A percentile compares a stretch with the other conserved stretches of the same genome.
Evolutionary conservation across 208 protist genomes (phyloP).

Genomic region (Acanthamoeba royreba): DNA sequence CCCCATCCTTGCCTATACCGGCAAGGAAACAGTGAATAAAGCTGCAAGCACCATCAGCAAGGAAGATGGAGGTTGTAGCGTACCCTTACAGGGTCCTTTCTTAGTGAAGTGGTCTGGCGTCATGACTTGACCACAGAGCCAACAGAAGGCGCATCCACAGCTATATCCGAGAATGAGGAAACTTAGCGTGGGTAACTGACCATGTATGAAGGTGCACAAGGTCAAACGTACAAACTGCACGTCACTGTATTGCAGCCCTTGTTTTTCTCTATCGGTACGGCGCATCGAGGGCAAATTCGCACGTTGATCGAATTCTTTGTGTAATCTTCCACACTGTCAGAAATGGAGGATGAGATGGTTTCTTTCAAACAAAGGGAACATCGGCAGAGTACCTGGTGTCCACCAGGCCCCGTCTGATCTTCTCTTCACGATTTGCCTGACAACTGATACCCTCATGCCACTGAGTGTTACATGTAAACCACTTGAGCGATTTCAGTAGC

Average conservation of each 20-base stretch:
- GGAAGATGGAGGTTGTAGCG: not conserved
- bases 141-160: slow-evolving; percentile 12
- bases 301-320: not conserved
- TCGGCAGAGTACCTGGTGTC: not conserved
- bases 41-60: not conserved
- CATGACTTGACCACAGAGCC: slow-evolving; percentile 19
- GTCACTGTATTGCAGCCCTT: slow-evolving; percentile 31
- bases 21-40: not conserved
- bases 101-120: not conserved
- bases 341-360: not conserved
- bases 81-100: slow-evolving; percentile 17
- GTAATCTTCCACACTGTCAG: slow-evolving; percentile 16
- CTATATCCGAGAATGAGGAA: not conserved
- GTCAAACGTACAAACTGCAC: not conserved
- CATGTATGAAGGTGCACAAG: not conserved
- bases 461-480: not conserved
- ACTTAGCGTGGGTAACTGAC: too few species aligned
- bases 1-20: not conserved
- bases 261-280: slow-evolving; percentile 17
- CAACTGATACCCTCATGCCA: slow-evolving; percentile 13
- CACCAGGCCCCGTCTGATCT: not conserved
- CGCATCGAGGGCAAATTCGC: not conserved
- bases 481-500: not conserved
- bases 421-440: not conserved
- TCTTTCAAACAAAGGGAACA: not conserved